Evolutionary conservation across 495 filamentous ascomycete species (phyloP).

Genomic region (Neurospora sp.): DNA sequence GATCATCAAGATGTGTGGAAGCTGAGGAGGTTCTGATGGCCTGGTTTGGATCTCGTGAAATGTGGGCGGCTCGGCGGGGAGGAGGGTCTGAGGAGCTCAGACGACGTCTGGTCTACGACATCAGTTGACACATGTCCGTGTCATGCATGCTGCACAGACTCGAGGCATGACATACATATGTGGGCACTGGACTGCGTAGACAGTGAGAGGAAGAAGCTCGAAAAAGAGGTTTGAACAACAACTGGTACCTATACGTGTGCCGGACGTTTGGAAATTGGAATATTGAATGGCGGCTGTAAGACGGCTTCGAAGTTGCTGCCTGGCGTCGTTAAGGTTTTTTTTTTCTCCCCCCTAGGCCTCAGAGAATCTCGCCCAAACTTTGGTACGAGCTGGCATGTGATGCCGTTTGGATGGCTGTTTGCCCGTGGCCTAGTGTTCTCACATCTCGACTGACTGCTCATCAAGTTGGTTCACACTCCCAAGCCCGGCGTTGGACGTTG

Average conservation of each 20-base stretch:
- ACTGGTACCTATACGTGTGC: background rate
- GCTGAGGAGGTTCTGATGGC: background rate
- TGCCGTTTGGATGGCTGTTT: background rate
- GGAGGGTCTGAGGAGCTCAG: background rate
- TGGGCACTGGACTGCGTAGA: background rate
- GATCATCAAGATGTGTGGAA: background rate
- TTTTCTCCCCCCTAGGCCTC: background rate
- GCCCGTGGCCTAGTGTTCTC: background rate
- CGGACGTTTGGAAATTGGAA: background rate
- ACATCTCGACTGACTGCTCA: background rate
- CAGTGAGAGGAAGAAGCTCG: background rate
- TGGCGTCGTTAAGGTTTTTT: background rate
- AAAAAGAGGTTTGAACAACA: background rate
- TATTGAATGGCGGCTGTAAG: background rate
- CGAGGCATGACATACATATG: background rate
- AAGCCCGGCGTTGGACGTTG: background rate
- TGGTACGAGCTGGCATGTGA: background rate
- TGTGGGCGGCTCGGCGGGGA: background rate
- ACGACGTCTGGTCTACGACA: background rate
- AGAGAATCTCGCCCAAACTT: background rate
- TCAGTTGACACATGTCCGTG: background rate
- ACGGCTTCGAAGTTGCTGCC: background rate
- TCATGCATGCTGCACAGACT: background rate
- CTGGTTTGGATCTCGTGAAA: background rate
- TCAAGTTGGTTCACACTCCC: background rate